Percentiles rank a stretch among this genome's conserved stretches.
Evolutionary conservation across 768 basidiomycete genomes (phyloP).

Genomic region (Lactarius hengduanensis): DNA sequence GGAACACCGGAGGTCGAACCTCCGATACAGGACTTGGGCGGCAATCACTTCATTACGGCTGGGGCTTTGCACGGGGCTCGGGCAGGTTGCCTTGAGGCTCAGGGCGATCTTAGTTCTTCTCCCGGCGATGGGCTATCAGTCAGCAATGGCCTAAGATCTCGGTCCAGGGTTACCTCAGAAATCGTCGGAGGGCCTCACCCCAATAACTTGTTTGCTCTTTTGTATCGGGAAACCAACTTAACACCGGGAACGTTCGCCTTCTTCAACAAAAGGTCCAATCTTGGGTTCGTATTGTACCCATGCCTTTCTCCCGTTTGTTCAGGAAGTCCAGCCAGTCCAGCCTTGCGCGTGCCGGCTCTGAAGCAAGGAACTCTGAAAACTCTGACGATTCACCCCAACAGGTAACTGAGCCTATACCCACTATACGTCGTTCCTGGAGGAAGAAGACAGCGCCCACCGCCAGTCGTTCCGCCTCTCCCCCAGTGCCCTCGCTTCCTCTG

Average conservation of each 20-base stretch:
- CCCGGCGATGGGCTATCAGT: no score
- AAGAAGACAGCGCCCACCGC: background rate
- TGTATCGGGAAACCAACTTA: slow-evolving; percentile 1
- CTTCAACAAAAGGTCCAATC: background rate
- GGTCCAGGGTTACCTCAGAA: no score
- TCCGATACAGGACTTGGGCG: no score
- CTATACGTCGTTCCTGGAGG: background rate
- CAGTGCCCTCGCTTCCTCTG: background rate
- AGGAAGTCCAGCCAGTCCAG: slow-evolving; percentile 6
- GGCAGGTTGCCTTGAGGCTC: no score
- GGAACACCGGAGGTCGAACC: no score
- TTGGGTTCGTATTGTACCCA: background rate
- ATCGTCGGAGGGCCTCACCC: background rate
- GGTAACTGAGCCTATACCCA: background rate
- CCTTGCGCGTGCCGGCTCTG: background rate
- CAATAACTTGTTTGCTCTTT: background rate
- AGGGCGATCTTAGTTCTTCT: no score
- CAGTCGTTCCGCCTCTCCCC: background rate
- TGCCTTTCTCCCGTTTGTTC: slow-evolving; percentile 12
- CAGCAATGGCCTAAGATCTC: no score
- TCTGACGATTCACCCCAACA: background rate
- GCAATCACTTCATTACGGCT: no score
- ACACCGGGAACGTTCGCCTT: background rate
- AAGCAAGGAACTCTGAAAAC: background rate
- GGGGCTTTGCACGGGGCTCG: no score